Conservation (phyloP, 1,284 basidiomycete species). For the Rhodotorula sp. region DNA sequence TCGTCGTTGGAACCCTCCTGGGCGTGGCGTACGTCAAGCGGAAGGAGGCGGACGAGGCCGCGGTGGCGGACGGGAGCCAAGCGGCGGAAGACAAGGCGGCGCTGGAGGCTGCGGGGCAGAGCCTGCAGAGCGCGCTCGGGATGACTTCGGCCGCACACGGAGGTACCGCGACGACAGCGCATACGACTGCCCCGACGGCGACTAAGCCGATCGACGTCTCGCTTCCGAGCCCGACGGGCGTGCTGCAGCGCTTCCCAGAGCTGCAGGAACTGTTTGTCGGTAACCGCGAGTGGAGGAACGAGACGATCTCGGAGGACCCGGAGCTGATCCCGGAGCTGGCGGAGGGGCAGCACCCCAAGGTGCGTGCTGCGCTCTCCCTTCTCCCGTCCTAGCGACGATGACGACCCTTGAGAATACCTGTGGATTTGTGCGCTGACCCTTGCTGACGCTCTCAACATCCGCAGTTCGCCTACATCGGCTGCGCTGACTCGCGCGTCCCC, state of each 20-base stretch:
- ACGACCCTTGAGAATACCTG: too few relatives aligned
- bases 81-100: not conserved
- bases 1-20: slow-evolving; percentile 4
- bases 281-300: slow-evolving; percentile 17
- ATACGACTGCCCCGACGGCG: not conserved
- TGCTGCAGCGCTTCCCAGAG: slow-evolving; percentile 10
- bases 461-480: slow-evolving; percentile 24
- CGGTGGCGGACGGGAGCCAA: not conserved
- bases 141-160: not conserved
- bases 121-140: not conserved
- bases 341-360: slow-evolving; percentile 9
- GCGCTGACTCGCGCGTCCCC: slow-evolving; percentile 21
- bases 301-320: not conserved
- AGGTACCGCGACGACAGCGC: not conserved
- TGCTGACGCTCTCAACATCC: not conserved
- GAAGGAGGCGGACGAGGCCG: not conserved
- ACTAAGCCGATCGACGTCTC: not conserved
- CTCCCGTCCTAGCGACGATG: too few relatives aligned
- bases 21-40: not conserved
- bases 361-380: too few relatives aligned
- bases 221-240: not conserved
- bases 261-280: slow-evolving; percentile 11
- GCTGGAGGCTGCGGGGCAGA: slow-evolving; percentile 3
- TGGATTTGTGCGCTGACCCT: not conserved
- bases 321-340: not conserved